Evolutionary conservation across 169 alveolate species (phyloP).

Genomic region (Cryptosporidium sp.): DNA sequence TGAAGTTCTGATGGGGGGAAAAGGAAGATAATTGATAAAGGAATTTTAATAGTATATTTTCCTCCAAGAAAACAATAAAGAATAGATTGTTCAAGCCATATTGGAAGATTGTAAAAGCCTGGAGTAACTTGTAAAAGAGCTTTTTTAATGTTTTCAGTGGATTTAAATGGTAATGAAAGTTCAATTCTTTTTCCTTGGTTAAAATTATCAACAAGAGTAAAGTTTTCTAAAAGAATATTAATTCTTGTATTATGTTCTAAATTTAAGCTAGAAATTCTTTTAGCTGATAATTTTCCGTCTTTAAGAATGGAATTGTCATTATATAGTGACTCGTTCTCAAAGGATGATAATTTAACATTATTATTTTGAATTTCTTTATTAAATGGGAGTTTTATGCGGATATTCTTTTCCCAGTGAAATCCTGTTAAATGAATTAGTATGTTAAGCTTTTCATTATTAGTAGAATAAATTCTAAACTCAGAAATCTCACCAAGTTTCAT

Average conservation of each 20-base stretch:
- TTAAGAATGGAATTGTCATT: neutral
- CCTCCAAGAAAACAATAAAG: slow-evolving; percentile 35
- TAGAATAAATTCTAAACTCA: slow-evolving; percentile 13
- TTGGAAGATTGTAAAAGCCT: slow-evolving; percentile 43
- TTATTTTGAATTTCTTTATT: neutral
- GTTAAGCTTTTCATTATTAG: neutral
- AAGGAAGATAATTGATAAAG: slow-evolving; percentile 24
- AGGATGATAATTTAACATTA: neutral
- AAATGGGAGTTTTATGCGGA: slow-evolving; percentile 16
- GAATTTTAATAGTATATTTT: slow-evolving; percentile 15
- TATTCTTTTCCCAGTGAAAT: slow-evolving; percentile 29
- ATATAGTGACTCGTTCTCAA: neutral
- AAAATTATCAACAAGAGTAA: neutral
- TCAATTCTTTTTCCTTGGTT: slow-evolving; percentile 12
- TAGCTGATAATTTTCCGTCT: neutral
- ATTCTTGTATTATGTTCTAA: slow-evolving; percentile 13
- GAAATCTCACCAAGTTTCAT: slow-evolving; percentile 65
- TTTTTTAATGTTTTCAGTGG: neutral
- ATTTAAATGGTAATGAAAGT: slow-evolving; percentile 22
- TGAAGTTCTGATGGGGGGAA: slow-evolving; percentile 22
- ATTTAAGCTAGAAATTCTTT: slow-evolving; percentile 43
- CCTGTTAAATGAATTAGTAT: slow-evolving; percentile 10
- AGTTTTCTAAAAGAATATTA: slow-evolving; percentile 8
- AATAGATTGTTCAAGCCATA: slow-evolving; percentile 56
- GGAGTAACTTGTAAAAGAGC: slow-evolving; percentile 22